Evolutionary conservation across 2,329 filamentous ascomycete species (phyloP), one percentile per base, ranked within the genome.

Genomic region (Fusarium verticillioides): DNA sequence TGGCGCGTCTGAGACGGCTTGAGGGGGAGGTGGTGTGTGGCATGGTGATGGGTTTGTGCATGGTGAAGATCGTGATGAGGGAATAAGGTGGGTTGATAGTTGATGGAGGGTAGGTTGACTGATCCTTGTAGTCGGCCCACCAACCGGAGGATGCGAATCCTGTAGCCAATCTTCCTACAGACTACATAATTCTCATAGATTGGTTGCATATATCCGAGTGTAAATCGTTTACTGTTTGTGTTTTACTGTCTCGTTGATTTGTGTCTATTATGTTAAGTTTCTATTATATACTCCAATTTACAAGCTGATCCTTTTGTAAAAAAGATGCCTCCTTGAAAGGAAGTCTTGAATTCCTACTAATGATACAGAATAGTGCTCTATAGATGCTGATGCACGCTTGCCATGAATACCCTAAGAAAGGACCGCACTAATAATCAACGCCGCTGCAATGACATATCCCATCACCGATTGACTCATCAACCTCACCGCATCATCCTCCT

Each of bases 1-100:
- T 30, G 9, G 75, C 76, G 5, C 75, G 75, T 28, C 44, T 15
- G 6, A 70, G 53, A 7, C 66, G 47, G 40, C 62, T 69, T 21
- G 72, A 44, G 7, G 46, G 36, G 6, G 19, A 15, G 10, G 13
- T 9, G 11, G 13, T 9, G 11, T 21, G 39, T 42, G 15, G 4
- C 70, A 73, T 73, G 10, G 1, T 56, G 30, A 10, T 39, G 7
- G n/a, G 9, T 18, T 9, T 28, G 1, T n/a, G 47, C 5, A 18
- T 37, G 16, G 19, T 11, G 11, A 40, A 12, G 15, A 30, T 49
- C 19, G 15, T 32, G 49, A 4, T 56, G 66, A 68, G 52, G 54
- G 32, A n/a, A 34, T n/a, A n/a, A 46, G 8, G 3, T 47, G 16
- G 32, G 8, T 23, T 50, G 21, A 21, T 3, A 15, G 15, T 19